Conservation (phyloP, 495 filamentous ascomycete species). For the Trichoderma erinaceum region DNA sequence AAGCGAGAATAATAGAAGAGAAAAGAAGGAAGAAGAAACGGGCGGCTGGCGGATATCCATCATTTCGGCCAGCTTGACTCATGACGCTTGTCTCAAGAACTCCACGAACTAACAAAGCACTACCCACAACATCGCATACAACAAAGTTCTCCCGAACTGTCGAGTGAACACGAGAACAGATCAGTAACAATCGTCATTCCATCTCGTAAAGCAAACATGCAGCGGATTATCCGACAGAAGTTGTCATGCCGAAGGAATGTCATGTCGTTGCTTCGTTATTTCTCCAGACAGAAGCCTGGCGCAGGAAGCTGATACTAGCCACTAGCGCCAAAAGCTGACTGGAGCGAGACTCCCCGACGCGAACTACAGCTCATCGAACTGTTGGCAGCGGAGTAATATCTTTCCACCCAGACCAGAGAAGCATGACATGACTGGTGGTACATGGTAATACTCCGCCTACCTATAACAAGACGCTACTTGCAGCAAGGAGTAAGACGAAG, state of each 20-base stretch:
- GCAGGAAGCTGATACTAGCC: background rate
- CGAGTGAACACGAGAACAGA: background rate
- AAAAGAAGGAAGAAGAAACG: no score
- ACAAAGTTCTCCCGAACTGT: background rate
- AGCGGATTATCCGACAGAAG: background rate
- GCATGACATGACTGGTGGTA: no score
- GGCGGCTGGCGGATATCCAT: no score
- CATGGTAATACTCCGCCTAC: no score
- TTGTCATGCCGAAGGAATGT: background rate
- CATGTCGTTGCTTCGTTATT: background rate
- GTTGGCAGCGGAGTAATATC: no score
- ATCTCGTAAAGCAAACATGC: background rate
- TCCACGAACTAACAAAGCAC: background rate
- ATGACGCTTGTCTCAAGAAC: no score
- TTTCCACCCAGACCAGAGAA: no score
- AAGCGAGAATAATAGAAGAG: no score
- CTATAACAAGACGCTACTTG: no score
- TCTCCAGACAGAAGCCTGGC: no score
- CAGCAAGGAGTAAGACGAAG: no score
- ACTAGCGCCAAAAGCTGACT: background rate
- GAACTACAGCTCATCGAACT: background rate
- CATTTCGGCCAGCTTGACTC: no score
- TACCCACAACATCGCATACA: background rate
- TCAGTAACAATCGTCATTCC: background rate
- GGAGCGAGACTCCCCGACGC: constrained; percentile 2